Evolutionary conservation across 2,329 filamentous ascomycete species (phyloP).

Genomic region (Didymella pinodella): DNA sequence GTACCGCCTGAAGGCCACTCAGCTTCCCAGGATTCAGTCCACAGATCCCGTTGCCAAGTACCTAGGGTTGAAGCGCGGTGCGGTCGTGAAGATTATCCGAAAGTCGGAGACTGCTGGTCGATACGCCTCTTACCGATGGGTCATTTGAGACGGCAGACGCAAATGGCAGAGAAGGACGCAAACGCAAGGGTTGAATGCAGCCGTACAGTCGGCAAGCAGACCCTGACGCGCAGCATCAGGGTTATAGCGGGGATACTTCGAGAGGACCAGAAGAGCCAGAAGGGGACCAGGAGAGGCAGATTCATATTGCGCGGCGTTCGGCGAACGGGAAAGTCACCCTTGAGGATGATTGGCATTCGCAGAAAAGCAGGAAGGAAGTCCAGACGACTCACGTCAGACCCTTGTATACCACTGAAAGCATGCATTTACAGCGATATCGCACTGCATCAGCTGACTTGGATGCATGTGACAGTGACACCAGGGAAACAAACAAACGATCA

Average conservation of each 20-base stretch:
- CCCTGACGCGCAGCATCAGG: neutral
- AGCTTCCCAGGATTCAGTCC: conserved; percentile 89
- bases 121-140: conserved; percentile 92
- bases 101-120: conserved; percentile 94
- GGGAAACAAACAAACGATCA: no score
- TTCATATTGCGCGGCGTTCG: conserved; percentile 45
- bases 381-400: neutral
- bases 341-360: conserved; percentile 24
- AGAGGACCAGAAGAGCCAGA: no score
- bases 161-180: neutral
- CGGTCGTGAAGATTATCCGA: conserved; percentile 98
- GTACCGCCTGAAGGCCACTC: conserved; percentile 96
- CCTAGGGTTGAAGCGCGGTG: conserved; percentile 84
- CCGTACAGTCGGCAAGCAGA: neutral
- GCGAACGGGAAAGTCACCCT: conserved; percentile 30
- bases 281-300: conserved; percentile 3
- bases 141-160: conserved; percentile 46
- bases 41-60: conserved; percentile 94
- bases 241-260: neutral
- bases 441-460: neutral
- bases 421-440: no score
- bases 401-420: neutral
- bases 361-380: conserved; percentile 18
- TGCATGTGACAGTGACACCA: neutral
- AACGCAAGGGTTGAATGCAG: neutral